Evolutionary conservation across 2,329 filamentous ascomycete species (phyloP).

Genomic region (Fusarium setosum): DNA sequence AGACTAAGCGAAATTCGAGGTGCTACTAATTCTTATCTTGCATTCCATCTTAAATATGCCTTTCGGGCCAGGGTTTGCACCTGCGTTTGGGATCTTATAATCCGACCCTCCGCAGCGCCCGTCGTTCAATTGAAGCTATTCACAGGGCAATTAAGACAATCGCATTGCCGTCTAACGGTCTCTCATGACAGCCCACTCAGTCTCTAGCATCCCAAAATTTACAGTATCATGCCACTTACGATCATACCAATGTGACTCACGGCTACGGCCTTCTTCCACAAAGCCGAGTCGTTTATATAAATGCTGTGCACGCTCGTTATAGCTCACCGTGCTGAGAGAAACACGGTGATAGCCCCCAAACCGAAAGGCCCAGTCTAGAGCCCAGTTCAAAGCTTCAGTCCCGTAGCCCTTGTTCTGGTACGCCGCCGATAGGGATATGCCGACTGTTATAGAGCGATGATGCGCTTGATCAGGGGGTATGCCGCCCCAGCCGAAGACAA

Average conservation of each 20-base stretch:
- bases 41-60: no score
- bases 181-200: conserved; percentile 56
- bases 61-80: no score
- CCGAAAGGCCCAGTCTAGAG: conserved; percentile 58
- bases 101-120: no score
- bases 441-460: conserved; percentile 40
- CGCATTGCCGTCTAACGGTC: no score
- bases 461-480: not conserved
- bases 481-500: conserved; percentile 15
- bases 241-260: conserved; percentile 57
- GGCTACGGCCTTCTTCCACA: conserved; percentile 53
- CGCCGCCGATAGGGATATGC: conserved; percentile 47
- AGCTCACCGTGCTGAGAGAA: conserved; percentile 52
- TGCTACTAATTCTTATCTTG: no score
- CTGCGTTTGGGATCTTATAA: no score
- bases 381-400: conserved; percentile 59
- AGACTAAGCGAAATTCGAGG: not conserved
- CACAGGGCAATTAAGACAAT: no score
- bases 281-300: conserved; percentile 61
- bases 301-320: conserved; percentile 54
- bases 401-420: conserved; percentile 58
- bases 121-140: no score
- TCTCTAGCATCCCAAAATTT: conserved; percentile 51
- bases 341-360: conserved; percentile 58
- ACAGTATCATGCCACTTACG: conserved; percentile 53